A percentile compares a stretch with the other conserved stretches of the same genome.
phyloP scores from a whole-genome alignment of 2,329 filamentous ascomycete genomes.

The Aphanoascus verrucosus region DNA sequence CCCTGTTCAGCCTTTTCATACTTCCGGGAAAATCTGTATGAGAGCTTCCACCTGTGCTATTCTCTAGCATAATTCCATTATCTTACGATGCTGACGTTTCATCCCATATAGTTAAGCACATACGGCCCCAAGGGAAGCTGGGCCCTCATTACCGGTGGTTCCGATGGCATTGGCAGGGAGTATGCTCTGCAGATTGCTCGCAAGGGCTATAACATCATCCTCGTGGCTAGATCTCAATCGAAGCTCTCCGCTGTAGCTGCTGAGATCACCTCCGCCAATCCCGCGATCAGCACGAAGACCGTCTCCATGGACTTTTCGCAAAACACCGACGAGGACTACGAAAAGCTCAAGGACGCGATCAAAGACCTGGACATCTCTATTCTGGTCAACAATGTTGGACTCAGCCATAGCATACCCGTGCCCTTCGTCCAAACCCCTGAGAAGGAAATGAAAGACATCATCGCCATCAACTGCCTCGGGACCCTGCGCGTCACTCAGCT shows the following conservation, averaged over 20 bases:
- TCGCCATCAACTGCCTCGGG: slow-evolving; percentile 88
- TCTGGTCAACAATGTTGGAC: slow-evolving; percentile 92
- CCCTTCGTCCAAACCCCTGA: slow-evolving; percentile 70
- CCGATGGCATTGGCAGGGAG: slow-evolving; percentile 94
- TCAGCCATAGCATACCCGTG: slow-evolving; percentile 86
- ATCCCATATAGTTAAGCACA: slow-evolving; percentile 56
- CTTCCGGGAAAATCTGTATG: slow-evolving; percentile 44
- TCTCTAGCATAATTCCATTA: neutral
- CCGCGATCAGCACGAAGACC: slow-evolving; percentile 59
- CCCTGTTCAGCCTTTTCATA: slow-evolving; percentile 59
- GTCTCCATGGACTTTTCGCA: slow-evolving; percentile 85
- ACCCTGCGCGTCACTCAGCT: slow-evolving; percentile 82
- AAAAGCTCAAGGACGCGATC: slow-evolving; percentile 56
- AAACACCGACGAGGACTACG: slow-evolving; percentile 71
- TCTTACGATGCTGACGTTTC: slow-evolving; percentile 3
- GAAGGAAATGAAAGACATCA: slow-evolving; percentile 75
- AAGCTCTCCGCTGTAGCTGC: slow-evolving; percentile 70
- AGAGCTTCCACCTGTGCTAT: neutral
- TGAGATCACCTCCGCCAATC: slow-evolving; percentile 59
- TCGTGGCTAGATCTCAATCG: slow-evolving; percentile 88
- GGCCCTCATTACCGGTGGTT: slow-evolving; percentile 90
- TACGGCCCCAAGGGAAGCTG: slow-evolving; percentile 88
- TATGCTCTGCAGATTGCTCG: slow-evolving; percentile 80
- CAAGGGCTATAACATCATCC: slow-evolving; percentile 88
- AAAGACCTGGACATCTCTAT: slow-evolving; percentile 70